Evolutionary conservation across 352 stramenopile genomes (phyloP).

Genomic region (Paralagenidium karlingii): DNA sequence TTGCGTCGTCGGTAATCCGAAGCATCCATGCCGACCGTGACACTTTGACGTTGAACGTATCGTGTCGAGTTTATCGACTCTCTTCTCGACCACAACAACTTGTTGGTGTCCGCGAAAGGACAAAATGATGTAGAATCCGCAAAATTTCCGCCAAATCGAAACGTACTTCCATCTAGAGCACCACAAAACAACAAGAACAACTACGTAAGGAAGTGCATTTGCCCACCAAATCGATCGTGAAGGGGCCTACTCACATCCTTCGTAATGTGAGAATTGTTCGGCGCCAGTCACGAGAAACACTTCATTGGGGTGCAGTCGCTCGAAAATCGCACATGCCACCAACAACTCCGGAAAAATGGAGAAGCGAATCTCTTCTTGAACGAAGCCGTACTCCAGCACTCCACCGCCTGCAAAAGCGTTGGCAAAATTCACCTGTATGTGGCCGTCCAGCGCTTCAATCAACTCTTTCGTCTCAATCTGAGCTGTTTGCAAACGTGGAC

Average conservation of each 20-base stretch:
- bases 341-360: conserved; percentile 58
- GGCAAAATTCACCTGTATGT: conserved; percentile 74
- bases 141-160: conserved; percentile 27
- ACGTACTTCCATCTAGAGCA: conserved; percentile 44
- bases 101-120: conserved; percentile 3
- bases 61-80: not conserved
- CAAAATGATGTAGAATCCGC: conserved; percentile 13
- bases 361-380: conserved; percentile 81
- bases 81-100: too few species aligned
- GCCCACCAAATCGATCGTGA: too few species aligned
- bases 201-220: not conserved
- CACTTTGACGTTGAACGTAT: conserved; percentile 24
- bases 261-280: conserved; percentile 41
- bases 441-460: conserved; percentile 49
- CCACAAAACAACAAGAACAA: not conserved
- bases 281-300: conserved; percentile 56
- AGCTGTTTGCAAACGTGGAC: conserved; percentile 7
- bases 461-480: conserved; percentile 20
- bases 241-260: conserved; percentile 22
- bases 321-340: conserved; percentile 47
- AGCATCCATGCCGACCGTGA: conserved; percentile 63
- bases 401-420: conserved; percentile 70
- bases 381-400: conserved; percentile 52
- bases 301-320: conserved; percentile 46
- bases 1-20: conserved; percentile 32